These are phyloP conservation scores for Dothidotthia symphoricarpi DNA, from an alignment of 2,329 filamentous ascomycete genomes.

Conservation along the genomic window DNA sequence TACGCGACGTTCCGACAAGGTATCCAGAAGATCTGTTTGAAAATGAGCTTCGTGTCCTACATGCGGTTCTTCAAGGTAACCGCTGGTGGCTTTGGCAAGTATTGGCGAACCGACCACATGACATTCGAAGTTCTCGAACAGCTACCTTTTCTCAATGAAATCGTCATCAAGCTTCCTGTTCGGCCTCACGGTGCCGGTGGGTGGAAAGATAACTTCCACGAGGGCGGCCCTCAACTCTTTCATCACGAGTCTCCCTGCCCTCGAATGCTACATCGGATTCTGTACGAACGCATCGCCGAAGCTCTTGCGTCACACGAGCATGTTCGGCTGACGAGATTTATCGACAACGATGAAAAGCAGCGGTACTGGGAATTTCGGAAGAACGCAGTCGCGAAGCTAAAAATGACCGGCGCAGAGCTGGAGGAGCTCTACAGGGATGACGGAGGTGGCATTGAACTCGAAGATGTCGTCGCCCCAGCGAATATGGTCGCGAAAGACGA, in stretches of 20 bases:
- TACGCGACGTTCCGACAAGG: conserved; percentile 28
- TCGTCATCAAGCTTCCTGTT: conserved; percentile 19
- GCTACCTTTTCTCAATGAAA: conserved; percentile 21
- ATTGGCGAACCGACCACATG: background rate
- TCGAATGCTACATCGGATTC: conserved; percentile 20
- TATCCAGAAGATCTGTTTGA: conserved; percentile 22
- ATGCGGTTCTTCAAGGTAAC: conserved; percentile 33
- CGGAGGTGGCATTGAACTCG: conserved; percentile 17
- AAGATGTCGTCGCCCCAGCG: conserved; percentile 1
- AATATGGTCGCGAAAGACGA: background rate
- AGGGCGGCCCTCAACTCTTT: conserved; percentile 16
- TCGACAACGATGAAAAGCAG: conserved; percentile 18
- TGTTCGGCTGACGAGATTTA: conserved; percentile 16
- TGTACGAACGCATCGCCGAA: conserved; percentile 26
- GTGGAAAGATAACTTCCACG: conserved; percentile 4
- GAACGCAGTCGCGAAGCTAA: conserved; percentile 1
- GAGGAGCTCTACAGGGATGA: conserved; percentile 17
- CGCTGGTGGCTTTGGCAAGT: conserved; percentile 9
- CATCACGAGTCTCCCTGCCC: conserved; percentile 21
- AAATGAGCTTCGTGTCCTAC: conserved; percentile 16
- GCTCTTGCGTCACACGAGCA: conserved; percentile 8
- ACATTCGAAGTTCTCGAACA: conserved; percentile 22
- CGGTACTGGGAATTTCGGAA: conserved; percentile 8
- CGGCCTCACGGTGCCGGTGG: background rate
- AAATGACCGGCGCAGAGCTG: conserved; percentile 12